Evolutionary conservation across 2,329 filamentous ascomycete genomes (phyloP).

Genomic region (Trichophyton mentagrophytes): DNA sequence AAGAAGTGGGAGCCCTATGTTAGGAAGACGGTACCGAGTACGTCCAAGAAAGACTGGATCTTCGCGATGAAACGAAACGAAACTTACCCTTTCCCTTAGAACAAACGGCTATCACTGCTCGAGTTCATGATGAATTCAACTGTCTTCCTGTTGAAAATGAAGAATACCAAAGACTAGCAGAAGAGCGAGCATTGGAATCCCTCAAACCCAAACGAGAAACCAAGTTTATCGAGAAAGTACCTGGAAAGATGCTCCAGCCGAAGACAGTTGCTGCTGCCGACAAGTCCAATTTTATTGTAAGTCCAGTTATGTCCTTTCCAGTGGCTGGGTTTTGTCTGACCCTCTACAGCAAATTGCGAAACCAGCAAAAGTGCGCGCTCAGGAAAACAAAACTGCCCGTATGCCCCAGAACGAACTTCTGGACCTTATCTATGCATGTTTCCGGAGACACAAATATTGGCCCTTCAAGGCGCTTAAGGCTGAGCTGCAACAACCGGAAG

Average conservation of each 20-base stretch:
- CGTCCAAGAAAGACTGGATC: slow-evolving; percentile 22
- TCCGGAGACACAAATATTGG: slow-evolving; percentile 83
- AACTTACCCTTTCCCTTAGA: slow-evolving; percentile 38
- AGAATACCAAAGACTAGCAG: slow-evolving; percentile 53
- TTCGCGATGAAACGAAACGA: not conserved
- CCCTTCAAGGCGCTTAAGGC: slow-evolving; percentile 76
- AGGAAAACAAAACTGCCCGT: slow-evolving; percentile 75
- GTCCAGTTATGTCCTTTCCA: slow-evolving; percentile 12
- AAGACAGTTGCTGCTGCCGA: slow-evolving; percentile 39
- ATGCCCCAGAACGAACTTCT: slow-evolving; percentile 80
- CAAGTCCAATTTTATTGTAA: slow-evolving; percentile 32
- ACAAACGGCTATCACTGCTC: slow-evolving; percentile 62
- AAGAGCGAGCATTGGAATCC: slow-evolving; percentile 45
- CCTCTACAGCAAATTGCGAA: slow-evolving; percentile 35
- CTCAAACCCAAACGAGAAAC: slow-evolving; percentile 49
- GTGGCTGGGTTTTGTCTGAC: not conserved
- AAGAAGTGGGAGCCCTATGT: slow-evolving; percentile 47
- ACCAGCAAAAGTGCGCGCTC: slow-evolving; percentile 41
- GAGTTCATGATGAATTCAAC: slow-evolving; percentile 62
- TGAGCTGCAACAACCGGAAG: slow-evolving; percentile 71
- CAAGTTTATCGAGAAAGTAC: slow-evolving; percentile 35
- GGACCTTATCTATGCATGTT: slow-evolving; percentile 71
- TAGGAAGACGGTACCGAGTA: slow-evolving; percentile 56
- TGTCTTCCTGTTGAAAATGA: slow-evolving; percentile 60
- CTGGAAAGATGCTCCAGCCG: slow-evolving; percentile 44